Conservation (phyloP, 2,329 filamentous ascomycete genomes). For the Phaeosphaeriaceae sp. region DNA sequence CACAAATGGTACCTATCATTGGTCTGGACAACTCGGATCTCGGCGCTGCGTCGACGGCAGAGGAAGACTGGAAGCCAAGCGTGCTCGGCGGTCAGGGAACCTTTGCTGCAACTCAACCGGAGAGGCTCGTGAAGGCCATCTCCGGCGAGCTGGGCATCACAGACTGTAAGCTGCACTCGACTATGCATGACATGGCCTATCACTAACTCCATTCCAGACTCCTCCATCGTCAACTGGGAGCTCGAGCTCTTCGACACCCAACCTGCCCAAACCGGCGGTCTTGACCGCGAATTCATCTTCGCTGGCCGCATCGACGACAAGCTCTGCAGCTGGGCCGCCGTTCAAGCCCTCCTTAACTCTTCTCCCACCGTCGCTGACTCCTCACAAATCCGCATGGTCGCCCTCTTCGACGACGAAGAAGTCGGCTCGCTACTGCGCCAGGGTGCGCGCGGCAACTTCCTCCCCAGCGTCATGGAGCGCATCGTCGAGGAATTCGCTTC, state of each 20-base stretch:
- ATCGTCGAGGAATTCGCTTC: constrained; percentile 72
- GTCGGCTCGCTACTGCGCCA: constrained; percentile 91
- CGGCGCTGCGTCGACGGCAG: constrained; percentile 31
- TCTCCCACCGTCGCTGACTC: constrained; percentile 59
- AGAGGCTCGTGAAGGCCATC: constrained; percentile 83
- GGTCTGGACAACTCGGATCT: constrained; percentile 79
- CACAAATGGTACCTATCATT: constrained; percentile 91
- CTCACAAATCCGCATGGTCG: constrained; percentile 84
- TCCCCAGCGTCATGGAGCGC: constrained; percentile 81
- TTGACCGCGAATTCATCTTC: constrained; percentile 94
- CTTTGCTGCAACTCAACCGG: constrained; percentile 85
- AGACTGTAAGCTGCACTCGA: constrained; percentile 58
- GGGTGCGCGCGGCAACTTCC: constrained; percentile 87
- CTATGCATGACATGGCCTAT: too few species aligned
- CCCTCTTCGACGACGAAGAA: constrained; percentile 97
- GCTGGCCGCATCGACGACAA: constrained; percentile 97
- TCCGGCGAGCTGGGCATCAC: constrained; percentile 76
- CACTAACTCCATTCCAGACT: constrained; percentile 51
- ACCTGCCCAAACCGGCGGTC: constrained; percentile 79
- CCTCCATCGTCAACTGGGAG: constrained; percentile 91
- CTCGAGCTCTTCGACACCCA: constrained; percentile 93
- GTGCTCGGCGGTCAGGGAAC: constrained; percentile 68
- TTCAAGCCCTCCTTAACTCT: constrained; percentile 78
- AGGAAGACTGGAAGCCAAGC: constrained; percentile 49
- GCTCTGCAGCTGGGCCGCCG: constrained; percentile 91